These are phyloP conservation scores for Rhizopus stolonifer DNA, from an alignment of 371 early-diverging fungal genomes.

Conservation along the genomic window DNA sequence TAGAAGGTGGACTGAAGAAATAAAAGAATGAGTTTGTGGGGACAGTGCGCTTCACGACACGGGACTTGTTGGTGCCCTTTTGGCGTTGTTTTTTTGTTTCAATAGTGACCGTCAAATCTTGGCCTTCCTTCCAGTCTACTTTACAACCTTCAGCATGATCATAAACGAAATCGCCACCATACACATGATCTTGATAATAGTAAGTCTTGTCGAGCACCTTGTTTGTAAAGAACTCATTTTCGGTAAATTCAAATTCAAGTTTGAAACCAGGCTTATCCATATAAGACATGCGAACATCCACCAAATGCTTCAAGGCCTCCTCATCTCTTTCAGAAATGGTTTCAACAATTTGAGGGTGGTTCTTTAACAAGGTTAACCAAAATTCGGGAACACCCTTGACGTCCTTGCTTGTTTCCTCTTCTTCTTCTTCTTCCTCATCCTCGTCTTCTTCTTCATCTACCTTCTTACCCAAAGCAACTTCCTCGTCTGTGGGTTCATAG, in stretches of 20 bases:
- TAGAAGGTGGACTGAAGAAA: constrained; percentile 87
- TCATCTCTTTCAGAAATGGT: constrained; percentile 90
- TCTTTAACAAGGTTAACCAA: constrained; percentile 92
- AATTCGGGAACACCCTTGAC: constrained; percentile 78
- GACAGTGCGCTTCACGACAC: constrained; percentile 93
- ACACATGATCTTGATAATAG: constrained; percentile 72
- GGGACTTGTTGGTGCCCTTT: constrained; percentile 96
- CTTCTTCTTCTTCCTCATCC: constrained; percentile 34
- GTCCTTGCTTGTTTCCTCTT: constrained; percentile 35
- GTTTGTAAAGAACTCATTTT: constrained; percentile 91
- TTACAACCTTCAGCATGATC: constrained; percentile 87
- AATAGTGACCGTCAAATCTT: constrained; percentile 86
- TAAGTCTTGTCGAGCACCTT: constrained; percentile 86
- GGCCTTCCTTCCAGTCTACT: constrained; percentile 95
- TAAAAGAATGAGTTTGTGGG: constrained; percentile 94
- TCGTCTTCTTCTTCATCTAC: constrained; percentile 58
- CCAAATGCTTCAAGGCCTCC: constrained; percentile 77
- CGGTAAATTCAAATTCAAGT: constrained; percentile 87
- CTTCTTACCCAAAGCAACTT: constrained; percentile 65
- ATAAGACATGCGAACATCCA: constrained; percentile 83
- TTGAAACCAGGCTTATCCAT: constrained; percentile 88
- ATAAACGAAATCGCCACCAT: constrained; percentile 81
- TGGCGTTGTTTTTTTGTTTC: constrained; percentile 98
- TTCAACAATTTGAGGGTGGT: constrained; percentile 76
- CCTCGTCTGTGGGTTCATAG: constrained; percentile 85